phyloP scores from a whole-genome alignment of 2,329 filamentous ascomycete genomes.

The Xylogone sp. region DNA sequence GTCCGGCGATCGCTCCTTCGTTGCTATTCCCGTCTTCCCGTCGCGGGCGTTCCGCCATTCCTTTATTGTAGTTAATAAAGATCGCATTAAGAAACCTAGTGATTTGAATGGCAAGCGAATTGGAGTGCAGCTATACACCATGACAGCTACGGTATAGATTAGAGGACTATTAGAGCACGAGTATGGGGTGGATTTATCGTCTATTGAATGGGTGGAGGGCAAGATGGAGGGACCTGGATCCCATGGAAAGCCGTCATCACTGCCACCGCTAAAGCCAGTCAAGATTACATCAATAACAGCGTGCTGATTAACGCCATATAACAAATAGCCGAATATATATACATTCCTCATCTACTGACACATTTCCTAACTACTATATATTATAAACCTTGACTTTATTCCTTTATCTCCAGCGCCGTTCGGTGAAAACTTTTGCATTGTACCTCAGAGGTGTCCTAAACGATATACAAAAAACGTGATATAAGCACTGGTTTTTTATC shows the following conservation, averaged over 20 bases:
- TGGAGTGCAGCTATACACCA: conserved; percentile 34
- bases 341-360: too few relatives aligned
- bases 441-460: too few relatives aligned
- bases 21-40: conserved; percentile 30
- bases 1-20: conserved; percentile 21
- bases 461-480: too few relatives aligned
- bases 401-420: too few relatives aligned
- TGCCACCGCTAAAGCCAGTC: conserved; percentile 21
- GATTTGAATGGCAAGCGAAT: conserved; percentile 32
- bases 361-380: too few relatives aligned
- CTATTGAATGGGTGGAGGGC: conserved; percentile 31
- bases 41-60: conserved; percentile 29
- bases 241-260: conserved; percentile 25
- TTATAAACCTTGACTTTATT: too few relatives aligned
- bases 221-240: conserved; percentile 24
- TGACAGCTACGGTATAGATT: conserved; percentile 35
- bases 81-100: conserved; percentile 22
- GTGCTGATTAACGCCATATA: too few relatives aligned
- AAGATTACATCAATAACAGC: too few relatives aligned
- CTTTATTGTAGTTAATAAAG: conserved; percentile 30
- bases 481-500: too few relatives aligned
- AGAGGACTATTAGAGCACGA: conserved; percentile 28
- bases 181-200: conserved; percentile 27
- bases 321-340: too few relatives aligned
- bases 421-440: too few relatives aligned